Percentiles rank a stretch among this genome's conserved stretches.
These are phyloP conservation scores for Mortierella polycephala DNA, from an alignment of 371 early-diverging fungal genomes.

Conservation along the genomic window DNA sequence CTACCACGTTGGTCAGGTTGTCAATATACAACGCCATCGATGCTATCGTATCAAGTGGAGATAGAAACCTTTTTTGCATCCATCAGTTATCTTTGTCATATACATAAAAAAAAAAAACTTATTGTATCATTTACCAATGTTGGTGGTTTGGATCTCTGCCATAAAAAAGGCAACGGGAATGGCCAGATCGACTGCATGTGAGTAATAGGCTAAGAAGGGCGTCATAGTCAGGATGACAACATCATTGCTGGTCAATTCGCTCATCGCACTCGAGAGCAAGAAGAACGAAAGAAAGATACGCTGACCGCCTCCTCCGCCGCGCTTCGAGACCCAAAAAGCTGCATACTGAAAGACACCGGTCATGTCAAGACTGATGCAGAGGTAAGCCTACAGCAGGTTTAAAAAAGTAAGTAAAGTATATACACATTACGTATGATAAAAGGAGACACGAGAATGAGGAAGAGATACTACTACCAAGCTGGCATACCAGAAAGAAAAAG, in stretches of 20 bases:
- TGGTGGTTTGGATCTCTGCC: constrained; percentile 77
- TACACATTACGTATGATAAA: neutral
- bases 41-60: constrained; percentile 53
- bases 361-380: constrained; percentile 85
- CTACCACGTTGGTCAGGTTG: constrained; percentile 88
- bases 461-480: neutral
- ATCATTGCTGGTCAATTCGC: constrained; percentile 83
- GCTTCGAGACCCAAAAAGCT: constrained; percentile 69
- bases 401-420: neutral
- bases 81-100: neutral
- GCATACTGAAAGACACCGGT: constrained; percentile 77
- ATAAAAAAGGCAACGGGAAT: constrained; percentile 73
- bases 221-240: constrained; percentile 85
- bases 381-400: constrained; percentile 65
- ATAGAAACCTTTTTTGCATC: neutral
- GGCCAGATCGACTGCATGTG: constrained; percentile 68
- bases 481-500: constrained; percentile 73
- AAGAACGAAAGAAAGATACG: constrained; percentile 76
- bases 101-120: neutral
- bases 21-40: constrained; percentile 88
- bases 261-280: constrained; percentile 75
- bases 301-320: constrained; percentile 66
- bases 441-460: neutral
- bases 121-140: constrained; percentile 61
- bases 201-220: constrained; percentile 78